Percentiles rank a stretch among this genome's conserved stretches.
Conservation (phyloP, 2,329 filamentous ascomycete species). For the Penicillium hesseltinei region DNA sequence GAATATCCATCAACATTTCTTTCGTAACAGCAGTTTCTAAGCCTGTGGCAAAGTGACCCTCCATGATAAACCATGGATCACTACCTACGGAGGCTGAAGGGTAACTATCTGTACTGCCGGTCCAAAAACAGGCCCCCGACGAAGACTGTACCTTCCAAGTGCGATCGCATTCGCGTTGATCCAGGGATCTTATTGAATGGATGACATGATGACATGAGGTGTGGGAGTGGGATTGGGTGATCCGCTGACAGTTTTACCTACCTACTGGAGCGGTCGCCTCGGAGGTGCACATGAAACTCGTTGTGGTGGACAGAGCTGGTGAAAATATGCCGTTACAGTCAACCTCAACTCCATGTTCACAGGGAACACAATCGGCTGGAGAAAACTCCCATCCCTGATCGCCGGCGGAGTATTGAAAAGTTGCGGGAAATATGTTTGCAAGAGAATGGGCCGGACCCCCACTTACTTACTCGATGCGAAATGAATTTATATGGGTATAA, state of each 20-base stretch:
- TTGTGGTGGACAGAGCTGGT: slow-evolving; percentile 44
- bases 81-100: slow-evolving; percentile 51
- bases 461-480: slow-evolving; percentile 36
- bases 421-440: slow-evolving; percentile 36
- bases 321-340: slow-evolving; percentile 48
- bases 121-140: slow-evolving; percentile 32
- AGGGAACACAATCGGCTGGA: slow-evolving; percentile 21
- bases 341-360: slow-evolving; percentile 36
- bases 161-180: slow-evolving; percentile 48
- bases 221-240: slow-evolving; percentile 45
- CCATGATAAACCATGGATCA: slow-evolving; percentile 52
- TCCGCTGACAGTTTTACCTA: slow-evolving; percentile 43
- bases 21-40: slow-evolving; percentile 35
- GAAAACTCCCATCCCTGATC: slow-evolving; percentile 39
- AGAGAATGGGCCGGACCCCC: slow-evolving; percentile 49
- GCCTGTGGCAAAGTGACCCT: slow-evolving; percentile 48
- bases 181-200: slow-evolving; percentile 52
- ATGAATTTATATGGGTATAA: slow-evolving; percentile 42
- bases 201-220: slow-evolving; percentile 47
- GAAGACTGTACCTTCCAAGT: slow-evolving; percentile 40
- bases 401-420: slow-evolving; percentile 45
- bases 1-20: not conserved
- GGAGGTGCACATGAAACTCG: slow-evolving; percentile 48
- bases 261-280: slow-evolving; percentile 44
- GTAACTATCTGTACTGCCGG: slow-evolving; percentile 41